Percentiles rank a stretch among this genome's conserved stretches.
Conservation (phyloP, 2,329 filamentous ascomycete species). For the Cryphonectria japonica region DNA sequence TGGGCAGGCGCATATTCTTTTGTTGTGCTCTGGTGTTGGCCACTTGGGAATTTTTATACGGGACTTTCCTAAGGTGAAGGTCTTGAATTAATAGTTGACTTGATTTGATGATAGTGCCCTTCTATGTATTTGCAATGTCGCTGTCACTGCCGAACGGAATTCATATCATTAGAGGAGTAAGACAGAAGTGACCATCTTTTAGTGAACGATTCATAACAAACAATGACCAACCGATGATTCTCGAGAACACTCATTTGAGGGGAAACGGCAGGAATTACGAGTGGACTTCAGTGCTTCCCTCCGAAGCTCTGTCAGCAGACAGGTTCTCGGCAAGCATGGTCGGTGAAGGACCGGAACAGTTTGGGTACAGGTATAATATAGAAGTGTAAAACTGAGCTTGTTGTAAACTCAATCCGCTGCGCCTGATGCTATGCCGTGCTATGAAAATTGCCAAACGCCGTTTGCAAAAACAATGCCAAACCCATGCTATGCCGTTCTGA, state of each 20-base stretch:
- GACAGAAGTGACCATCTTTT: not conserved
- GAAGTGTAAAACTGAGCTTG: not conserved
- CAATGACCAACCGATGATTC: not conserved
- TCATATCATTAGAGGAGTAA: not conserved
- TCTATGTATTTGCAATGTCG: not conserved
- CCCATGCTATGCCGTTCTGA: slow-evolving; percentile 33
- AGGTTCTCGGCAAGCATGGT: too few species aligned
- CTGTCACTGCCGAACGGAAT: not conserved
- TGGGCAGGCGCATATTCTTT: not conserved
- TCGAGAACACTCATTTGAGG: not conserved
- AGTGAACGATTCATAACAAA: not conserved
- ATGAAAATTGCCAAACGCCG: not conserved
- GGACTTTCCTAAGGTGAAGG: too few species aligned
- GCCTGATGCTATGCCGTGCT: not conserved
- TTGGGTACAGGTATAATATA: not conserved
- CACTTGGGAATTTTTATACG: too few species aligned
- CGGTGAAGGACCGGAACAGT: not conserved
- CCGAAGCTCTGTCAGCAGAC: too few species aligned
- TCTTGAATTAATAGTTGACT: too few species aligned
- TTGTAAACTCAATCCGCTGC: not conserved
- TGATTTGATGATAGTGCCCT: not conserved
- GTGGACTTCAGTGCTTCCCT: not conserved
- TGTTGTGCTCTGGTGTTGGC: too few species aligned
- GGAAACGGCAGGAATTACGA: not conserved
- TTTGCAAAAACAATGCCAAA: not conserved